Base-by-base conservation (phyloP, 1,284 basidiomycete species). In the Tilletia indica region DNA sequence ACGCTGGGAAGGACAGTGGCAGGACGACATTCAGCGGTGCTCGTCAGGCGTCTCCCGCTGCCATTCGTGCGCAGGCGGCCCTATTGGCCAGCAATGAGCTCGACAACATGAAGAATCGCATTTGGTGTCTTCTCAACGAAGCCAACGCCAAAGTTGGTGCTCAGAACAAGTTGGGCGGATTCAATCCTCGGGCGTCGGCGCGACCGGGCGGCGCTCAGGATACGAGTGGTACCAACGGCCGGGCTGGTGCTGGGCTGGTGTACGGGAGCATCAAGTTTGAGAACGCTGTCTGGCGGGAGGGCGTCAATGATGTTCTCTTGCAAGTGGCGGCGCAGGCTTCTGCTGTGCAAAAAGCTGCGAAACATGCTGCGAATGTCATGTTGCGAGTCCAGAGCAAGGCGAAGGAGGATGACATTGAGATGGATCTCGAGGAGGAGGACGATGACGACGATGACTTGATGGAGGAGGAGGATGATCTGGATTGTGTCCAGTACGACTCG, bases 101-200 rank as follows among this genome's bases (percentile, higher is more conserved):
- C 51, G 76, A 75, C 54, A 58, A 54, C 25, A 72, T 81, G 68
- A 92, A 93, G 85, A 87, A 87, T 76, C 92, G 93, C 85, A 89
- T 93, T 74, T 89, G 90, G 84, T 90, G 90, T 80, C 89, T 93
- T 72, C 89, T 89, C 45, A 89, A 90, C 42, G 86, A 87, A 54
- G 88, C 88, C 71, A 78, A 80, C 19, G 42, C 73, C 78, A 14
- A 70, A 71, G 38, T 70, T 69, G 45, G 68, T 8, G 25, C 12
- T n/a, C 64, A 19, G 39, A 54, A 68, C 58, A 64, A 64, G 21
- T 19, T 39, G 4, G 61, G 61, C 34, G 61, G 61, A 3, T 38
- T 64, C 61, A 67, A 34, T 4, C 66, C 67, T 4, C 42, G 64
- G 11, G 51, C 45, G 5, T 21, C 39, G 39, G 11, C 73, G 21